Base-by-base conservation (phyloP, 179 eudicot genomes). In the Drosera spatulata region DNA sequence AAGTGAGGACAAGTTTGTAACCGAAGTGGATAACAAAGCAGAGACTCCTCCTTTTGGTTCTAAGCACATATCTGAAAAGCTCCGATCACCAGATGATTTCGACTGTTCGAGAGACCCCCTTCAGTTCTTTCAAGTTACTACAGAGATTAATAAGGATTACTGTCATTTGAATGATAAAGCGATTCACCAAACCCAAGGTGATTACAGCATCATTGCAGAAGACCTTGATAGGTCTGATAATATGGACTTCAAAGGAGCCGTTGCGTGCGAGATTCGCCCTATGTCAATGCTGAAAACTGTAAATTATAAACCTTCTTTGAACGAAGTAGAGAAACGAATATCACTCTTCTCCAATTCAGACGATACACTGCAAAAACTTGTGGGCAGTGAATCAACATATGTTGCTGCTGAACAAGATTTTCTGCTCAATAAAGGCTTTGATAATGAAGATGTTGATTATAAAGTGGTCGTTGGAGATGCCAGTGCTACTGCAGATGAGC, bases 1-100 rank as follows among this genome's bases (percentile, higher is more conserved):
- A 10, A 85, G 76, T 60, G 95, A 93, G 72, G 99, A 93, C 63
- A 93, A 93, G 78, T 88, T 82, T 71, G 75, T 93, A 56, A 88
- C 71, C 6, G 86, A 72, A 61, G 72, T 64, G 7, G 76, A 62
- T 54, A 76, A 66, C 44, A 75, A 71, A 37, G 69, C 73, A 6
- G 79, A 66, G 41, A 66, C 60, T 57, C 80, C 60, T 57, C 80
- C 69, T 3, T 47, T 71, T 64, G 71, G 65, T 42, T 69, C 67
- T n/a, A 63, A 75, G 71, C 63, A 55, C 37, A 48, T 81, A 37
- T 70, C 73, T 6, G 83, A 85, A 67, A 73, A 37, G 48, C 61
- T 14, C 42, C 66, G 68, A 59, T 71, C 78, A 2, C 69, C 64
- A 39, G 81, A 66, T 44, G 69, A 52, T 50, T 39, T 56, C 6